These are phyloP conservation scores for Helotiales sp. DNA, from an alignment of 2,329 filamentous ascomycete species.

Conservation along the genomic window DNA sequence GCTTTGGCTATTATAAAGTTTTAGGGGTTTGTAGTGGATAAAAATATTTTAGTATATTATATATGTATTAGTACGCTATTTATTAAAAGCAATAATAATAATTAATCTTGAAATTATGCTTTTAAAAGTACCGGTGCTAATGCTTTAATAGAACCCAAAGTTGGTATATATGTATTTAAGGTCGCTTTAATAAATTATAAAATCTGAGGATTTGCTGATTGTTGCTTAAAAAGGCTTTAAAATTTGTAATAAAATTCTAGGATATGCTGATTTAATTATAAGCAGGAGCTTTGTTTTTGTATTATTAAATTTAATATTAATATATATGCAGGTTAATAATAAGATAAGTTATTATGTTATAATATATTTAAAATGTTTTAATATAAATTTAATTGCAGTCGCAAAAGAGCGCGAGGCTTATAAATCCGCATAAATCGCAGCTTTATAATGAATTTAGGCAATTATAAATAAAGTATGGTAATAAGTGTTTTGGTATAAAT, in stretches of 20 bases:
- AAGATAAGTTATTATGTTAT: slow-evolving; percentile 12
- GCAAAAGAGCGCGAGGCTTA: slow-evolving; percentile 15
- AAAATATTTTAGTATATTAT: slow-evolving; percentile 27
- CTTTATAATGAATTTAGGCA: slow-evolving; percentile 16
- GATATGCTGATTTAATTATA: slow-evolving; percentile 24
- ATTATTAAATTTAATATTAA: slow-evolving; percentile 8
- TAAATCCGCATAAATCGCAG: slow-evolving; percentile 19
- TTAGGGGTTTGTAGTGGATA: slow-evolving; percentile 23
- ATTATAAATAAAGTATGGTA: slow-evolving; percentile 19
- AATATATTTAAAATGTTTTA: slow-evolving; percentile 11
- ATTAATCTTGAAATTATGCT: slow-evolving; percentile 29
- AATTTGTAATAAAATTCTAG: too few species aligned
- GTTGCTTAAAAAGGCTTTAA: slow-evolving; percentile 26
- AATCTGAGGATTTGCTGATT: slow-evolving; percentile 22
- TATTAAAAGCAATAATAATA: slow-evolving; percentile 25
- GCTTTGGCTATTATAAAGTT: too few species aligned
- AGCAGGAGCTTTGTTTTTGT: slow-evolving; percentile 27
- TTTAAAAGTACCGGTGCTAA: slow-evolving; percentile 25
- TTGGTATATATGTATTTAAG: slow-evolving; percentile 27
- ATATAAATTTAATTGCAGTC: slow-evolving; percentile 15
- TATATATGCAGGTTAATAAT: slow-evolving; percentile 4
- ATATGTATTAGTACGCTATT: slow-evolving; percentile 28
- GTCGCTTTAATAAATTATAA: slow-evolving; percentile 23
- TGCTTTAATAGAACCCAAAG: slow-evolving; percentile 25
- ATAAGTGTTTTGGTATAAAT: slow-evolving; percentile 12